Base-by-base conservation (phyloP, 2,329 filamentous ascomycete species). In the Juglanconis sp. region DNA sequence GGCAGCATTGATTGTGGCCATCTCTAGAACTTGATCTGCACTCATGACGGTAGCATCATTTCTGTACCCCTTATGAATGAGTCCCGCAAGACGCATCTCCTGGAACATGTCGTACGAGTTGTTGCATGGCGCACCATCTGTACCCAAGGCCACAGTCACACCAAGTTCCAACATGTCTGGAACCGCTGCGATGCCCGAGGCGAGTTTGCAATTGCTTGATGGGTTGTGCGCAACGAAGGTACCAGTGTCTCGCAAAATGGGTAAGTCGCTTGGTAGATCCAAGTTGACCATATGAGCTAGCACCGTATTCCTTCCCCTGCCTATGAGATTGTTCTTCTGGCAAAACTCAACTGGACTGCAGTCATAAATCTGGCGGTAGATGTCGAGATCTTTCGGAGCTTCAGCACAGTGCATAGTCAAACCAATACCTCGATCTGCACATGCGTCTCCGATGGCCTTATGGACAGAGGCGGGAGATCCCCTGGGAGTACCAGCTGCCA, bases 201-300 rank as follows among this genome's bases (percentile, higher is more conserved):
- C 80, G 13, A 84, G 74, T 66, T 83, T 83, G 34, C 75, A 73
- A 63, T 84, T 83, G 58, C 76, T 80, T 2, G 76, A 79, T 0
- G 81, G 78, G 61, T 79, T 81, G 67, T 84, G 80, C 5, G 79
- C 78, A 4, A 83, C 77, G 36, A 77, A 73, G 0, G 74, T 75
- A n/a, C 24, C 24, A 24, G 24, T 24, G 24, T 24, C 24, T 24
- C 24, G 24, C 24, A 24, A 24, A 24, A 24, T 24, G 24, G 24
- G 24, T 24, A 24, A 24, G 24, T 24, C 24, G 24, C 24, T 24
- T 24, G 24, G 24, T 24, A 24, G 61, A 63, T 81, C 77, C 4
- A 81, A 69, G 64, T 82, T 78, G 2, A 80, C 78, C 79, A 82
- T 81, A 65, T 82, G 80, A 1, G 77, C 80, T 1, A 83, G 73